Percentiles rank a stretch among this genome's conserved stretches.
These are phyloP conservation scores for Plasmodium malariae DNA, from an alignment of 169 alveolate species.

Conservation along the genomic window DNA sequence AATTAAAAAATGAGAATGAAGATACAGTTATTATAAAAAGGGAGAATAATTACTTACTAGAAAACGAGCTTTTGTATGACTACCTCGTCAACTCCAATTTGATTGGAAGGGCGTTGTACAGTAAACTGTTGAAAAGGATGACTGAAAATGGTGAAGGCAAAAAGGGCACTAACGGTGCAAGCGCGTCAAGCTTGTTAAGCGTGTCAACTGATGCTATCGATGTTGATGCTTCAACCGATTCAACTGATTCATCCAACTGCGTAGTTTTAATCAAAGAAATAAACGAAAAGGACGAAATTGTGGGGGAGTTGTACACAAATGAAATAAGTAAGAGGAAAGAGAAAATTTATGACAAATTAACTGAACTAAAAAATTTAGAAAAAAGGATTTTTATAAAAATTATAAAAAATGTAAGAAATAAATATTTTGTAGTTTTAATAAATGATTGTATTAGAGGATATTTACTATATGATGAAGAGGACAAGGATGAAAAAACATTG, in stretches of 20 bases:
- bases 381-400: slow-evolving; percentile 65
- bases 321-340: slow-evolving; percentile 73
- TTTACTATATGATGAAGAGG: slow-evolving; percentile 47
- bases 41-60: slow-evolving; percentile 60
- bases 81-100: slow-evolving; percentile 41
- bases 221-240: too few relatives aligned
- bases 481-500: background rate
- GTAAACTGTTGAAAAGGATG: slow-evolving; percentile 15
- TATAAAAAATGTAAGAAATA: slow-evolving; percentile 72
- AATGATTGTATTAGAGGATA: slow-evolving; percentile 74
- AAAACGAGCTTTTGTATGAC: slow-evolving; percentile 57
- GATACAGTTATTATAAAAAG: slow-evolving; percentile 56
- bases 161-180: background rate
- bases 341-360: slow-evolving; percentile 62
- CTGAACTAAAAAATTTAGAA: slow-evolving; percentile 57
- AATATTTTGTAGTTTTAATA: slow-evolving; percentile 65
- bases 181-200: too few relatives aligned
- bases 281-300: slow-evolving; percentile 19
- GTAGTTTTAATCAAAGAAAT: slow-evolving; percentile 54
- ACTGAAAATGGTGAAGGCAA: background rate
- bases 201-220: background rate
- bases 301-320: slow-evolving; percentile 60
- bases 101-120: slow-evolving; percentile 26
- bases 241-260: slow-evolving; percentile 9
- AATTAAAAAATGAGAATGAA: slow-evolving; percentile 32